phyloP scores from a whole-genome alignment of 2,329 filamentous ascomycete species.

The Rhynchosporium secalis region DNA sequence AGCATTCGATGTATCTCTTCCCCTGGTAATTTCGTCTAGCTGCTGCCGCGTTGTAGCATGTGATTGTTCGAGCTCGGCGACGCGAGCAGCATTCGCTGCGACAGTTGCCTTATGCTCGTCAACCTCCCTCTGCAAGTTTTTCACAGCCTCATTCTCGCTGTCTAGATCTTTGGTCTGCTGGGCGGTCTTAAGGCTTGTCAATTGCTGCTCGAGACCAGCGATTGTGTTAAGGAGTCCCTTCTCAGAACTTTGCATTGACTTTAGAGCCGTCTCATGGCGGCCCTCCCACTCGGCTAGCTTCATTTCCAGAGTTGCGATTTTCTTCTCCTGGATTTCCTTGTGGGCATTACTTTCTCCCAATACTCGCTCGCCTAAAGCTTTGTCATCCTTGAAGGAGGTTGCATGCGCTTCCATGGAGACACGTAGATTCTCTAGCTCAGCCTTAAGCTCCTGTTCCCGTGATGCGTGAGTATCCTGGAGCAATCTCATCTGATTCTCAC shows the following conservation, averaged over 20 bases:
- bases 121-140: conserved; percentile 69
- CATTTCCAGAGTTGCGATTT: conserved; percentile 62
- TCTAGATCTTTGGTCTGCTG: conserved; percentile 51
- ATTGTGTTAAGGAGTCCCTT: conserved; percentile 71
- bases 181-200: conserved; percentile 41
- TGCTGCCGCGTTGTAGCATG: conserved; percentile 66
- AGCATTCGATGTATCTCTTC: conserved; percentile 49
- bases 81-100: conserved; percentile 64
- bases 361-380: conserved; percentile 25
- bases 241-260: conserved; percentile 72
- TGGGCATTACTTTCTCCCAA: conserved; percentile 29
- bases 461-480: conserved; percentile 71
- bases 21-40: conserved; percentile 64
- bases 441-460: conserved; percentile 72
- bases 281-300: conserved; percentile 74
- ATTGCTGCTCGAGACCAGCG: conserved; percentile 65
- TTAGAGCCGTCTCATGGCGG: conserved; percentile 71
- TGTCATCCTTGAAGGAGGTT: conserved; percentile 24
- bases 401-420: conserved; percentile 27
- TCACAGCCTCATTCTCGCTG: conserved; percentile 60
- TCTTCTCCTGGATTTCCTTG: conserved; percentile 40
- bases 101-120: conserved; percentile 79
- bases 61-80: conserved; percentile 72
- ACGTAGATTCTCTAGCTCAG: conserved; percentile 70
- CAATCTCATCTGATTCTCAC: conserved; percentile 74